Evolutionary conservation across 2,329 filamentous ascomycete genomes (phyloP).

Genomic region (Macrophomina tecta): DNA sequence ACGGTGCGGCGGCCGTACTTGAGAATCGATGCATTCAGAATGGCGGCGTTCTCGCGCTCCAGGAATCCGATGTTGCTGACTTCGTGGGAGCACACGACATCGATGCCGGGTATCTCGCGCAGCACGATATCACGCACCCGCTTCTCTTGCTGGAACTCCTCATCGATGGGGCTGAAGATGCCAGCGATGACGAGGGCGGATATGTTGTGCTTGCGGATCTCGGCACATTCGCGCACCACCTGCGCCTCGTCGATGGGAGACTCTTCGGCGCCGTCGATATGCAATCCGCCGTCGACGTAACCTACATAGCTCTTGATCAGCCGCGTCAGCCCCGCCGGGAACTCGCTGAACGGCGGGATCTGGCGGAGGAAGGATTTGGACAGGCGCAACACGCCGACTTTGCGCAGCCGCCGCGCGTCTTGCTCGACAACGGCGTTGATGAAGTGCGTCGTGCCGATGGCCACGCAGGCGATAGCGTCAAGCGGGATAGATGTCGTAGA

Average conservation of each 20-base stretch:
- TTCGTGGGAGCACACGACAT: conserved; percentile 59
- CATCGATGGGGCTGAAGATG: conserved; percentile 65
- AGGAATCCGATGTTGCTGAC: conserved; percentile 59
- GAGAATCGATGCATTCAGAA: conserved; percentile 57
- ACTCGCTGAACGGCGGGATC: conserved; percentile 58
- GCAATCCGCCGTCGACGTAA: conserved; percentile 56
- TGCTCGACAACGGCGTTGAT: conserved; percentile 44
- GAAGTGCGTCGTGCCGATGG: conserved; percentile 58
- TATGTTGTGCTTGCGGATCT: conserved; percentile 52
- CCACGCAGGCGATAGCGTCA: conserved; percentile 50
- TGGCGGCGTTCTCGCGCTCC: conserved; percentile 58
- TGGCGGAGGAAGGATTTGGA: conserved; percentile 56
- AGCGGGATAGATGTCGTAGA: conserved; percentile 39
- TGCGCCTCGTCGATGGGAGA: conserved; percentile 52
- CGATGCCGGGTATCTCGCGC: conserved; percentile 53
- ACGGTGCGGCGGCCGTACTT: conserved; percentile 55
- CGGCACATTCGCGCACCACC: conserved; percentile 51
- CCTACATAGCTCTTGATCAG: conserved; percentile 56
- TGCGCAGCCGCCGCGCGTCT: conserved; percentile 18
- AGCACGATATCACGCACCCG: conserved; percentile 56
- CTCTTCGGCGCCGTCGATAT: conserved; percentile 52
- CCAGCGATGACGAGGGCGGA: conserved; percentile 61
- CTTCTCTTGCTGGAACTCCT: conserved; percentile 59
- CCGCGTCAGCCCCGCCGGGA: conserved; percentile 43
- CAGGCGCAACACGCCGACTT: conserved; percentile 60